A percentile compares a stretch with the other conserved stretches of the same genome.
Conservation (phyloP, 768 basidiomycete species). For the Panaeolus cyanescens region DNA sequence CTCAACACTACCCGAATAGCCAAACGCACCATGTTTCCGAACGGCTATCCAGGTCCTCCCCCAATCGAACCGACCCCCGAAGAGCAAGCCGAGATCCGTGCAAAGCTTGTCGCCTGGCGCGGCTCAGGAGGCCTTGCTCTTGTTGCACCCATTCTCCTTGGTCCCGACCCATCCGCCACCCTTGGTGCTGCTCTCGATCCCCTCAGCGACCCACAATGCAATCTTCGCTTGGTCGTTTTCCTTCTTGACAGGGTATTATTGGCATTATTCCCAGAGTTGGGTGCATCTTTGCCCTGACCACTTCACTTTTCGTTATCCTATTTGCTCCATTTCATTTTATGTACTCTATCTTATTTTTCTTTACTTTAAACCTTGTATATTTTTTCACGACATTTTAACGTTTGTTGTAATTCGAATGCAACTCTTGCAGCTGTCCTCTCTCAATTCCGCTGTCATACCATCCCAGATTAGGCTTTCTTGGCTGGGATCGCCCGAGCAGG, state of each 20-base stretch:
- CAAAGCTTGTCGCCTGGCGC: slow-evolving; percentile 12
- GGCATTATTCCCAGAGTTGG: slow-evolving; percentile 79
- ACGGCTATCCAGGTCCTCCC: slow-evolving; percentile 80
- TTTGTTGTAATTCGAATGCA: not conserved
- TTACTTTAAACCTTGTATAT: not conserved
- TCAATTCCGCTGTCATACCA: not conserved
- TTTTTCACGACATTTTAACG: not conserved
- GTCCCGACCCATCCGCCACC: slow-evolving; percentile 49
- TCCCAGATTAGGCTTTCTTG: not conserved
- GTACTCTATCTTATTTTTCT: not conserved
- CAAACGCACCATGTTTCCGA: slow-evolving; percentile 82
- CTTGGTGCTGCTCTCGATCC: slow-evolving; percentile 60
- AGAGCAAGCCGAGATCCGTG: slow-evolving; percentile 66
- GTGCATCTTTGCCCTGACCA: slow-evolving; percentile 8
- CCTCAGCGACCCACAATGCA: slow-evolving; percentile 66
- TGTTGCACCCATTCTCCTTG: slow-evolving; percentile 54
- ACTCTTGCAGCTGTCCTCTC: not conserved
- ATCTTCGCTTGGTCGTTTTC: slow-evolving; percentile 75
- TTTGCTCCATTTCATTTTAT: not conserved
- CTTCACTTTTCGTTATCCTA: slow-evolving; percentile 1
- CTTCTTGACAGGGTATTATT: slow-evolving; percentile 74
- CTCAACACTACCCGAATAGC: slow-evolving; percentile 53
- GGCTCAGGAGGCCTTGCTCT: slow-evolving; percentile 29
- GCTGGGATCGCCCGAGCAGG: slow-evolving; percentile 1
- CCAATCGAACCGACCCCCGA: slow-evolving; percentile 76